A percentile compares a stretch with the other conserved stretches of the same genome.
Conservation (phyloP, 106 monocot genomes). For the Chionographis japonica region DNA sequence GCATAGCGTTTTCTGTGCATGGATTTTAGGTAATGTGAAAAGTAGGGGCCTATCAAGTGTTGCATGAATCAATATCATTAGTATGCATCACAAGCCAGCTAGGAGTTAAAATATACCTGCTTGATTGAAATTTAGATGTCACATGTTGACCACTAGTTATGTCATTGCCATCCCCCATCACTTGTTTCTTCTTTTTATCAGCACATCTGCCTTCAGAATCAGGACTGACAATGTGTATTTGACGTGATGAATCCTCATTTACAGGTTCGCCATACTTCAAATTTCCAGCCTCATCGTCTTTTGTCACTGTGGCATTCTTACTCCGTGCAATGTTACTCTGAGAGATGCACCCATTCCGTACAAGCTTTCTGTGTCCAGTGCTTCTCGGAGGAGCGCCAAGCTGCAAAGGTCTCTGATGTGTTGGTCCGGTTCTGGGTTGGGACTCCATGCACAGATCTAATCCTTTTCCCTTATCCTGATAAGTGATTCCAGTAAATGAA, state of each 20-base stretch:
- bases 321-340: slow-evolving; percentile 37
- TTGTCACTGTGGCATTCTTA: neutral
- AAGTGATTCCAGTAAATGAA: neutral
- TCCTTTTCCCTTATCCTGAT: slow-evolving; percentile 9
- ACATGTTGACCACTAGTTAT: too few species aligned
- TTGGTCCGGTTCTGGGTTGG: neutral
- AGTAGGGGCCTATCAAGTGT: neutral
- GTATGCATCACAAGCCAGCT: neutral
- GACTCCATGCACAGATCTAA: neutral
- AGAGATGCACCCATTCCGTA: slow-evolving; percentile 60
- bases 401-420: neutral
- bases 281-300: neutral
- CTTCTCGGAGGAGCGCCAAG: slow-evolving; percentile 19
- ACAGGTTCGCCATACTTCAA: too few species aligned
- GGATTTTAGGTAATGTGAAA: too few species aligned
- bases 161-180: too few species aligned
- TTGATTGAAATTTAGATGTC: slow-evolving; percentile 4
- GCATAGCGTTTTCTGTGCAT: too few species aligned
- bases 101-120: slow-evolving; percentile 11
- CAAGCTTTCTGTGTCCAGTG: slow-evolving; percentile 36
- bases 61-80: neutral
- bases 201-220: too few species aligned
- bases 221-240: too few species aligned
- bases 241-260: too few species aligned
- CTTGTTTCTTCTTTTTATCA: too few species aligned